Base-by-base conservation (phyloP, 495 filamentous ascomycete species). In the Xylaria acuta region DNA sequence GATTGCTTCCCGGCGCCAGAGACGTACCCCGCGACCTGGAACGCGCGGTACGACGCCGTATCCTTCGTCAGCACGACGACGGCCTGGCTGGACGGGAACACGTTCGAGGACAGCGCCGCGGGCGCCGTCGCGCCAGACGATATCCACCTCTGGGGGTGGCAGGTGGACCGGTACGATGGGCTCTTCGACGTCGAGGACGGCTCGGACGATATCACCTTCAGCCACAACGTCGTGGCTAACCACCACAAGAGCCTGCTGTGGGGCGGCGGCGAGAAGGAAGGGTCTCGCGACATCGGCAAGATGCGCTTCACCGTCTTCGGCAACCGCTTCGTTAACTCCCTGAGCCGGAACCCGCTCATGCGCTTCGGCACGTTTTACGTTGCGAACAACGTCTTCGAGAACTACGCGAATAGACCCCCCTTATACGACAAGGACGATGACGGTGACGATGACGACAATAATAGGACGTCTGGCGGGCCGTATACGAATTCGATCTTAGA, bases 281-380 rank as follows among this genome's bases (percentile, higher is more conserved):
- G 67, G 30, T 11, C 64, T 12, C 69, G 72, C 2, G 73, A 75
- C 25, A 32, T 76, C 27, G 75, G 74, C 9, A 76, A 70, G 64
- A 76, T 76, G 75, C 69, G 65, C 18, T 75, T 76, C 38, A 76
- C 75, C n/a, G 64, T 75, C 47, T 76, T 72, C 41, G 73, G 73
- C 12, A 76, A 75, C 40, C 69, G 63, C 30, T 75, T 76, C 38
- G 69, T 25, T n/a, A 70, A 71, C 30, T 75, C 74, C 11, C 40
- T 60, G 40, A 72, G 69, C 7, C 75, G 75, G 16, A 75, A 75
- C 40, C 75, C 75, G 5, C 58, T 76, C 9, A 73, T 75, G 73
- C 69, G 75, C 3, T 75, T 75, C 34, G 75, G 73, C n/a, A 76
- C 75, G 1, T 75, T 72, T 43, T 70, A 76, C 6, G 27, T 70